Base-by-base conservation (phyloP, 257 asterid genomes). In the Fraxinus anomala region DNA sequence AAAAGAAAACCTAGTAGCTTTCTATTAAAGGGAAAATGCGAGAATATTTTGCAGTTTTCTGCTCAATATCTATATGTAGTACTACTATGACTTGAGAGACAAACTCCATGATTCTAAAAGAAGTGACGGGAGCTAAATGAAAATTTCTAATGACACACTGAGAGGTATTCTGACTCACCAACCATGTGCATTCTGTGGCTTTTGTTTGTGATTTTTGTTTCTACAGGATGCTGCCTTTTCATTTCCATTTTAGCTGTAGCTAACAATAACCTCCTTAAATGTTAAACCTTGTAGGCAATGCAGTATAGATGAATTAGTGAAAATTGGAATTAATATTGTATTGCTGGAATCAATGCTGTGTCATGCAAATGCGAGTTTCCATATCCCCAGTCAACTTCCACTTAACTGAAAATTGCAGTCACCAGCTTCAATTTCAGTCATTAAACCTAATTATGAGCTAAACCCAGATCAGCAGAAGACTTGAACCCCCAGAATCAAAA, bases 301-400 rank as follows among this genome's bases (percentile, higher is more conserved):
- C 12, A n/a, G 28, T 56, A 56, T 19, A 54, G 23, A 54, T 7
- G 23, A 54, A 54, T 54, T 54, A 54, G 65, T 19, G 24, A 8
- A 1, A n/a, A 54, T n/a, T 54, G 23, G 24, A 54, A 39, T 17
- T 17, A 54, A 54, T 54, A 17, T 19, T 54, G 65, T n/a, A n/a
- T 54, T 54, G 26, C 65, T 19, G 23, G 65, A 72, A 71, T 10
- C 54, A 17, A 75, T 76, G 36, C 59, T 76, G 75, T 31, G 24
- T 76, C n/a, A 67, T 61, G 65, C 82, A 80, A 80, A 73, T 44
- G 39, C 81, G 80, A 77, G 47, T 24, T 68, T 68, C 82, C 40
- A 42, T 31, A 70, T 49, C 74, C 77, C 71, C 42, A 59, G 59
- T 68, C 73, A 72, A 77, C 47, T 42, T 65, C 73, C 78, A 28